These are phyloP conservation scores for Blastobotrys muscicola DNA, from an alignment of 805 yeast species.

Conservation along the genomic window DNA sequence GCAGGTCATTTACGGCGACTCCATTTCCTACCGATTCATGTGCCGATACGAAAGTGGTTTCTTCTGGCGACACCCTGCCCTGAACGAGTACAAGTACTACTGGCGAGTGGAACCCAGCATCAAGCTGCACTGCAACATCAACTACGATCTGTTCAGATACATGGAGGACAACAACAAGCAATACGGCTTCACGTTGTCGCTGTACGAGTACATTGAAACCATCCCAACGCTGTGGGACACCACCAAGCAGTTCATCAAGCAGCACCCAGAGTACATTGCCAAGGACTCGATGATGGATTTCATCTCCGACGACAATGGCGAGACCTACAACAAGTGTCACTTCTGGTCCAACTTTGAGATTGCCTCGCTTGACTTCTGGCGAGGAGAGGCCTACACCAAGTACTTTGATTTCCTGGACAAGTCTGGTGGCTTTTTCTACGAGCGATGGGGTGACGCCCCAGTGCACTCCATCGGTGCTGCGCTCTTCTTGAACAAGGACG, in stretches of 20 bases:
- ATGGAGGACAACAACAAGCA: slow-evolving; percentile 67
- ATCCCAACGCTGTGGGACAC: slow-evolving; percentile 71
- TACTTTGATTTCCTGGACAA: slow-evolving; percentile 50
- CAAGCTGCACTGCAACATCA: slow-evolving; percentile 64
- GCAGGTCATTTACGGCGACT: slow-evolving; percentile 63
- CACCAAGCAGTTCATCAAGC: slow-evolving; percentile 52
- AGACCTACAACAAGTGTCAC: slow-evolving; percentile 73
- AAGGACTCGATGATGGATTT: slow-evolving; percentile 59
- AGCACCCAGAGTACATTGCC: slow-evolving; percentile 50
- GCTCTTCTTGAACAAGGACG: slow-evolving; percentile 40
- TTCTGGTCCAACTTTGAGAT: slow-evolving; percentile 78
- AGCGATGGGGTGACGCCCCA: slow-evolving; percentile 77
- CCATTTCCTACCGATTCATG: slow-evolving; percentile 78
- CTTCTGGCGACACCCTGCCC: slow-evolving; percentile 61
- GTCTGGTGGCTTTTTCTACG: slow-evolving; percentile 62
- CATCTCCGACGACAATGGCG: slow-evolving; percentile 61
- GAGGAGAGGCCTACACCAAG: slow-evolving; percentile 42
- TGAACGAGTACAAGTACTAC: slow-evolving; percentile 70
- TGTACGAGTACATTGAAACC: slow-evolving; percentile 61
- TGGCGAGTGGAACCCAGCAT: slow-evolving; percentile 91
- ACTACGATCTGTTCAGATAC: slow-evolving; percentile 69
- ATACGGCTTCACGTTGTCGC: slow-evolving; percentile 69
- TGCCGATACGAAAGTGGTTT: slow-evolving; percentile 83
- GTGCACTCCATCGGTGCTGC: slow-evolving; percentile 59
- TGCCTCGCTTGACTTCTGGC: slow-evolving; percentile 49